phyloP scores from a whole-genome alignment of 768 basidiomycete genomes.

The Tricholoma sp. region DNA sequence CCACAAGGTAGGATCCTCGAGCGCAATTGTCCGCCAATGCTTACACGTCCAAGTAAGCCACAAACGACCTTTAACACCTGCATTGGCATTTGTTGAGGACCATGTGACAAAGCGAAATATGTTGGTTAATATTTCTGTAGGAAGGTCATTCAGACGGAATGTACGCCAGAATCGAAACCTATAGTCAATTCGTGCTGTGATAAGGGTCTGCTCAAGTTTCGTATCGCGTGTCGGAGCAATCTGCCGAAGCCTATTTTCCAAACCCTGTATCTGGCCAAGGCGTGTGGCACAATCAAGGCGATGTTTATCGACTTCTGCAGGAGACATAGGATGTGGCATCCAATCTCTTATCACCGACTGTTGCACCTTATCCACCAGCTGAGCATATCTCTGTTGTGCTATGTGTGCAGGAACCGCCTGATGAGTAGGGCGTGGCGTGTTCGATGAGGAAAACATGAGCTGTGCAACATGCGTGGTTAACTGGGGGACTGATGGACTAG shows the following conservation, averaged over 20 bases:
- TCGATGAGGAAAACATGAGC: not conserved
- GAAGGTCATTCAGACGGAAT: slow-evolving; percentile 60
- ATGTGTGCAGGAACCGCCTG: not conserved
- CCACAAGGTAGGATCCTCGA: slow-evolving; percentile 52
- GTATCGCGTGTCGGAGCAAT: not conserved
- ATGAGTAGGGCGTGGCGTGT: not conserved
- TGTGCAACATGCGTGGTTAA: not conserved
- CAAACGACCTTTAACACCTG: slow-evolving; percentile 36
- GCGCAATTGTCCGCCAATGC: slow-evolving; percentile 46
- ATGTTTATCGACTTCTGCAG: slow-evolving; percentile 9
- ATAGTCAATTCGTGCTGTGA: slow-evolving; percentile 30
- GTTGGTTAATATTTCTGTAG: slow-evolving; percentile 57
- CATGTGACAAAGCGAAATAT: slow-evolving; percentile 61
- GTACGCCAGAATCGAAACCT: slow-evolving; percentile 25
- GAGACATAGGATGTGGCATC: slow-evolving; percentile 15
- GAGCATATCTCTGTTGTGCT: not conserved
- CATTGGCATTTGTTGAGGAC: slow-evolving; percentile 34
- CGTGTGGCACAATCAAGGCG: slow-evolving; percentile 13
- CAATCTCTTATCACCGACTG: slow-evolving; percentile 8
- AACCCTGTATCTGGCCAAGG: slow-evolving; percentile 7
- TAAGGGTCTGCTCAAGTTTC: slow-evolving; percentile 23
- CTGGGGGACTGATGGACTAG: not conserved
- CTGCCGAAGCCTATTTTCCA: slow-evolving; percentile 8
- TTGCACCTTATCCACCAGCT: slow-evolving; percentile 3
- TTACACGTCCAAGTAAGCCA: slow-evolving; percentile 55